Conservation (phyloP, 2,329 filamentous ascomycete species). For the Eutypella sp. region DNA sequence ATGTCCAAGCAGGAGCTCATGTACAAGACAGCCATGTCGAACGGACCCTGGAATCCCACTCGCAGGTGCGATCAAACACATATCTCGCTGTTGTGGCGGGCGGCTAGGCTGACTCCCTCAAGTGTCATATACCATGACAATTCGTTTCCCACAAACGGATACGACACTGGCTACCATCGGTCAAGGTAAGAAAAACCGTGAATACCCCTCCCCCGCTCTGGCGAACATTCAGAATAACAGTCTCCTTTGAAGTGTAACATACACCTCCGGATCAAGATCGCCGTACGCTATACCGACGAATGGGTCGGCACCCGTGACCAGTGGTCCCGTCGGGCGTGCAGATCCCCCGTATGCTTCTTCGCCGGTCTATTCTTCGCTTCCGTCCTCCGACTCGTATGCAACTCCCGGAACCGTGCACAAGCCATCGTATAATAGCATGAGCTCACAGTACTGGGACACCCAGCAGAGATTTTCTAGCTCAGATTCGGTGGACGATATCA, state of each 20-base stretch:
- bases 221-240: slow-evolving; percentile 29
- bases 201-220: slow-evolving; percentile 12
- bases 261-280: slow-evolving; percentile 31
- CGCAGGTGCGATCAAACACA: slow-evolving; percentile 44
- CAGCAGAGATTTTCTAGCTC: slow-evolving; percentile 50
- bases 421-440: slow-evolving; percentile 35
- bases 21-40: slow-evolving; percentile 42
- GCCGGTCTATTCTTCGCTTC: slow-evolving; percentile 37
- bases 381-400: slow-evolving; percentile 35
- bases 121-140: slow-evolving; percentile 27
- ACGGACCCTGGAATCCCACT: slow-evolving; percentile 45
- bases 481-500: slow-evolving; percentile 54
- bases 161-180: slow-evolving; percentile 23
- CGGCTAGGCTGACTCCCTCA: slow-evolving; percentile 23
- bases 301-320: slow-evolving; percentile 27
- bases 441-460: slow-evolving; percentile 41
- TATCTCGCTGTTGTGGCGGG: slow-evolving; percentile 13
- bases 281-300: slow-evolving; percentile 29
- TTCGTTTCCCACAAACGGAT: slow-evolving; percentile 18
- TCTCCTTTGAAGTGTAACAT: slow-evolving; percentile 37
- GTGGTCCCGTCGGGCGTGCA: slow-evolving; percentile 33
- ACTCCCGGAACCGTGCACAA: slow-evolving; percentile 24
- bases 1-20: slow-evolving; percentile 36
- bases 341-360: slow-evolving; percentile 35
- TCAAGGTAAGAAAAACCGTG: slow-evolving; percentile 27